Conservation (phyloP, 768 basidiomycete species). For the Tricholoma hemisulphureum region DNA sequence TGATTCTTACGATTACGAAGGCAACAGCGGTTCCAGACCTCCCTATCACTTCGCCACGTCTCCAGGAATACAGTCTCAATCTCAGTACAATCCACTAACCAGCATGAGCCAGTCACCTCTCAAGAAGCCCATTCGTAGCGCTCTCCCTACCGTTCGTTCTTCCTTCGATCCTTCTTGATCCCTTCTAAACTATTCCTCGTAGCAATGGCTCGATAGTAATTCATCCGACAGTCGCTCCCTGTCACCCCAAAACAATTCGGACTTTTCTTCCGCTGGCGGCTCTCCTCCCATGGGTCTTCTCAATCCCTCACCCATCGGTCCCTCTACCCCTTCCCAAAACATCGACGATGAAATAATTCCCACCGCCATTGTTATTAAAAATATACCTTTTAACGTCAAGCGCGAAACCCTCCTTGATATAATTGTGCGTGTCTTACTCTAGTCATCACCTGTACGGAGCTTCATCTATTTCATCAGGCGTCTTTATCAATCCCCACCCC, state of each 20-base stretch:
- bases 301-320: slow-evolving; percentile 43
- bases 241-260: slow-evolving; percentile 84
- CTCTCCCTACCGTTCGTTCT: slow-evolving; percentile 68
- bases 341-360: slow-evolving; percentile 93
- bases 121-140: slow-evolving; percentile 73
- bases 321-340: slow-evolving; percentile 50
- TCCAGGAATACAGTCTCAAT: slow-evolving; percentile 51
- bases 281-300: slow-evolving; percentile 61
- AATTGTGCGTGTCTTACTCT: slow-evolving; percentile 63
- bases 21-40: slow-evolving; percentile 50
- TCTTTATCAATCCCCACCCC: slow-evolving; percentile 93
- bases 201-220: slow-evolving; percentile 87
- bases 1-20: slow-evolving; percentile 84
- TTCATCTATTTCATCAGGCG: slow-evolving; percentile 47
- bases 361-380: slow-evolving; percentile 99
- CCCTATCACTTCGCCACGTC: slow-evolving; percentile 74
- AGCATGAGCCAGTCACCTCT: slow-evolving; percentile 63
- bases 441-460: slow-evolving; percentile 7
- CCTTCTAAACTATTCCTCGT: slow-evolving; percentile 19
- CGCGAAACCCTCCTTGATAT: slow-evolving; percentile 94
- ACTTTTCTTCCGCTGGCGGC: slow-evolving; percentile 84
- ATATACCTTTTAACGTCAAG: slow-evolving; percentile 99
- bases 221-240: slow-evolving; percentile 74
- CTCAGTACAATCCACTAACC: slow-evolving; percentile 57
- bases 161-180: slow-evolving; percentile 20